These are phyloP conservation scores for Luffa acutangula DNA, from an alignment of 306 rosid genomes.

Conservation along the genomic window DNA sequence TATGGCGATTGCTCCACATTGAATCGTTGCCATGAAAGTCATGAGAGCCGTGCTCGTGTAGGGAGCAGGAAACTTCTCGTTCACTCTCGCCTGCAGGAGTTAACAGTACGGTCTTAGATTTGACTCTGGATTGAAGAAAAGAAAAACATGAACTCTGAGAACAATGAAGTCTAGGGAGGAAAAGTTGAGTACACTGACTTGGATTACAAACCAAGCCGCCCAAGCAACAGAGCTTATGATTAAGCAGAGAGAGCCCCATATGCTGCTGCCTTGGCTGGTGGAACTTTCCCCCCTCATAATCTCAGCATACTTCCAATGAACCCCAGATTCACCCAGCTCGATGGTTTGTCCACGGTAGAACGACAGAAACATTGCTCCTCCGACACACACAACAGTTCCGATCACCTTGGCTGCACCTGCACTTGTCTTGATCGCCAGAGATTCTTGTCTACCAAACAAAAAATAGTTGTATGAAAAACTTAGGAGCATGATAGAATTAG, in stretches of 20 bases:
- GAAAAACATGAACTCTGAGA: background rate
- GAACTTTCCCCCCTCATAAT: slow-evolving; percentile 12
- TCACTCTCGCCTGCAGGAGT: slow-evolving; percentile 44
- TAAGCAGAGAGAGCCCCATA: slow-evolving; percentile 2
- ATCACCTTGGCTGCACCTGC: slow-evolving; percentile 40
- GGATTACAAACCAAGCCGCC: slow-evolving; percentile 15
- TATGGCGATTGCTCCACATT: slow-evolving; percentile 51
- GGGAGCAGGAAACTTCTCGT: slow-evolving; percentile 66
- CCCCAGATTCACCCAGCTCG: slow-evolving; percentile 36
- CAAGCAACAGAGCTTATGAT: slow-evolving; percentile 5
- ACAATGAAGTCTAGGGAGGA: background rate
- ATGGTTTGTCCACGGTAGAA: slow-evolving; percentile 63
- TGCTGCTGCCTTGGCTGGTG: background rate
- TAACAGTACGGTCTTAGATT: background rate
- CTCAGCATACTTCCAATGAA: slow-evolving; percentile 60
- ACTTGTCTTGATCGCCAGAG: slow-evolving; percentile 31
- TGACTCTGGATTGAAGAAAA: background rate
- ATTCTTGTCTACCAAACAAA: slow-evolving; percentile 50
- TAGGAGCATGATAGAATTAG: background rate
- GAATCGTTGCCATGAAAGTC: slow-evolving; percentile 50
- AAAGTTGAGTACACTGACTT: background rate
- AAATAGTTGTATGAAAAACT: background rate
- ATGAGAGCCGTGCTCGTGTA: slow-evolving; percentile 56
- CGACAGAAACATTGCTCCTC: slow-evolving; percentile 69
- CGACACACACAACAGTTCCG: slow-evolving; percentile 60